Evolutionary conservation across 805 yeast species (phyloP).

Genomic region (Lachancea lanzarotensis): DNA sequence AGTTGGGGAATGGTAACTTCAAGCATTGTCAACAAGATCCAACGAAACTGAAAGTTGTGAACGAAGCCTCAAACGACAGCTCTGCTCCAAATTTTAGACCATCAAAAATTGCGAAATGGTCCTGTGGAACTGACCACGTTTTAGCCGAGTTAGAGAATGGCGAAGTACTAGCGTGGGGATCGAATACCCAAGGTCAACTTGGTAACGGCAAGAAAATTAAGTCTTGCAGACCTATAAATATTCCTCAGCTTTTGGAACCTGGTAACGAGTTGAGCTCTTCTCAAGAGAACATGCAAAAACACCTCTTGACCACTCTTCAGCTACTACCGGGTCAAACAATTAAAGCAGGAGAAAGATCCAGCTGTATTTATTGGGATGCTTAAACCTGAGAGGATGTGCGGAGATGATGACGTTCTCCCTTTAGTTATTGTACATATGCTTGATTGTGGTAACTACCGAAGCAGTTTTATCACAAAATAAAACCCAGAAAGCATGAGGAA

Average conservation of each 20-base stretch:
- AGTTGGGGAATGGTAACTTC: conserved; percentile 72
- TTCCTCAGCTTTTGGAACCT: conserved; percentile 59
- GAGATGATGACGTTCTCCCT: neutral
- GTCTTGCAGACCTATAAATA: conserved; percentile 43
- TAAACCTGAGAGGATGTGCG: neutral
- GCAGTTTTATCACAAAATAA: conserved; percentile 56
- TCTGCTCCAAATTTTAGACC: conserved; percentile 33
- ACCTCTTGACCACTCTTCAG: conserved; percentile 41
- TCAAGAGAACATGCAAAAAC: conserved; percentile 17
- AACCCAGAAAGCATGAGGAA: conserved; percentile 55
- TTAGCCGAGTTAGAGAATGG: conserved; percentile 53
- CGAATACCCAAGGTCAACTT: conserved; percentile 73
- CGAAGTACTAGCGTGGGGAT: conserved; percentile 78
- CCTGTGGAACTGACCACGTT: conserved; percentile 60
- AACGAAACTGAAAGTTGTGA: conserved; percentile 39
- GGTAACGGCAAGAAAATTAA: conserved; percentile 75
- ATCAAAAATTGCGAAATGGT: conserved; percentile 46
- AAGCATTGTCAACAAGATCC: conserved; percentile 71
- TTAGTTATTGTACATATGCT: neutral
- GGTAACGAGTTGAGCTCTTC: conserved; percentile 13
- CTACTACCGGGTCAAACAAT: conserved; percentile 49
- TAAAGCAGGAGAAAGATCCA: conserved; percentile 53
- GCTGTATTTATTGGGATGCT: conserved; percentile 55
- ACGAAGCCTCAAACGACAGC: conserved; percentile 41
- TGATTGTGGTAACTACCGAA: conserved; percentile 37